Evolutionary conservation across 164 flowering plant species (phyloP).

Genomic region (Cinnamomum micranthum): DNA sequence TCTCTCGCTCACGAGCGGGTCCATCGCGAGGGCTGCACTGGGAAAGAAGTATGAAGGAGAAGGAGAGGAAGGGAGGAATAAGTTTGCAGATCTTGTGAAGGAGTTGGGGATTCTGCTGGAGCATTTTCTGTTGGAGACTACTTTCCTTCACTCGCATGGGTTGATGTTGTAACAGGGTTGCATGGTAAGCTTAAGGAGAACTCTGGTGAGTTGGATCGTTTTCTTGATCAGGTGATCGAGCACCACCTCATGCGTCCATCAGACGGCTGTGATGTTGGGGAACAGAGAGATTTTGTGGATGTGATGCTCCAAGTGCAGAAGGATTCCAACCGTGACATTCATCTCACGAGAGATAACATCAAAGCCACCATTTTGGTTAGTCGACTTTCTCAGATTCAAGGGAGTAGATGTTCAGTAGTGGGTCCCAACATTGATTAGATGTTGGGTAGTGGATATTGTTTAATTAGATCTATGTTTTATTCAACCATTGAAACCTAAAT

Average conservation of each 20-base stretch:
- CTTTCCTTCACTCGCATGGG: conserved; percentile 23
- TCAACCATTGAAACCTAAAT: too few relatives aligned
- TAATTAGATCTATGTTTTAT: too few relatives aligned
- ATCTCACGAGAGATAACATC: conserved; percentile 10
- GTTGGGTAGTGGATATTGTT: too few relatives aligned
- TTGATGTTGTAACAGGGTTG: conserved; percentile 21
- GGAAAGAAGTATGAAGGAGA: conserved; percentile 13
- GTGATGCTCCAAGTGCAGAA: conserved; percentile 10
- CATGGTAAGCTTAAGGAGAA: conserved; percentile 10
- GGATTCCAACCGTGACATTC: neutral
- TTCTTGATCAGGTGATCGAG: conserved; percentile 17
- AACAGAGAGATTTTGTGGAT: conserved; percentile 15
- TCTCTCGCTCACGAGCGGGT: neutral
- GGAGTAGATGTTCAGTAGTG: too few relatives aligned
- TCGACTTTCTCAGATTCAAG: too few relatives aligned
- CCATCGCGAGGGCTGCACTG: conserved; percentile 11
- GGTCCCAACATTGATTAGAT: too few relatives aligned
- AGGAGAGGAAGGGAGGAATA: neutral
- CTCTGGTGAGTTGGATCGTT: conserved; percentile 10
- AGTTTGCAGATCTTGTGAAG: conserved; percentile 5
- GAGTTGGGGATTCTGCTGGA: conserved; percentile 5
- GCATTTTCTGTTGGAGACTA: conserved; percentile 17
- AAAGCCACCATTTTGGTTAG: conserved; percentile 13
- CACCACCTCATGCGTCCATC: conserved; percentile 8
- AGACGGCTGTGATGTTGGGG: neutral